Conservation (phyloP, 371 early-diverging fungal species). For the Nematocida sp. region DNA sequence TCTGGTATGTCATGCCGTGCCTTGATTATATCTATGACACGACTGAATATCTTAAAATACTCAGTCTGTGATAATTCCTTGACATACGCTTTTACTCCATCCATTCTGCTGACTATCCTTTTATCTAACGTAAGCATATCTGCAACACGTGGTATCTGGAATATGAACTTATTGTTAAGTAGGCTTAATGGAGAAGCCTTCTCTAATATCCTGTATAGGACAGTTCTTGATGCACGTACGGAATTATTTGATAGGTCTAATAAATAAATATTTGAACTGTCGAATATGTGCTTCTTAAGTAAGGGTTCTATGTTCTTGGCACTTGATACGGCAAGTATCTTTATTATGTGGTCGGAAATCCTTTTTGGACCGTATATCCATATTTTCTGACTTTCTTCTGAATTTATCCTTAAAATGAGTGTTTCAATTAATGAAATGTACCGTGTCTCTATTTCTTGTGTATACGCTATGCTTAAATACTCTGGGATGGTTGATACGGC, state of each 20-base stretch:
- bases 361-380: constrained; percentile 53
- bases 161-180: constrained; percentile 27
- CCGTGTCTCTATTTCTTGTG: constrained; percentile 40
- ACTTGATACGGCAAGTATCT: constrained; percentile 8
- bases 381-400: constrained; percentile 18
- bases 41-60: constrained; percentile 42
- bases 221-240: background rate
- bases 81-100: constrained; percentile 31
- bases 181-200: constrained; percentile 11
- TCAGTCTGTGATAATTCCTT: constrained; percentile 27
- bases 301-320: constrained; percentile 15
- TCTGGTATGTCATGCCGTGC: background rate
- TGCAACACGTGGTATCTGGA: constrained; percentile 25
- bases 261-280: constrained; percentile 12
- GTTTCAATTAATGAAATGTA: constrained; percentile 51
- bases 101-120: constrained; percentile 52
- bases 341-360: constrained; percentile 20
- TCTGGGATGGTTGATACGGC: constrained; percentile 14
- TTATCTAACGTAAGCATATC: constrained; percentile 43
- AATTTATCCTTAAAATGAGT: constrained; percentile 15
- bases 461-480: constrained; percentile 13
- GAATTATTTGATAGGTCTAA: constrained; percentile 9
- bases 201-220: constrained; percentile 48
- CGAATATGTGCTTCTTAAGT: background rate
- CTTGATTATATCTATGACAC: constrained; percentile 31